Evolutionary conservation across 768 basidiomycete genomes (phyloP).

Genomic region (Austroboletus festivus): DNA sequence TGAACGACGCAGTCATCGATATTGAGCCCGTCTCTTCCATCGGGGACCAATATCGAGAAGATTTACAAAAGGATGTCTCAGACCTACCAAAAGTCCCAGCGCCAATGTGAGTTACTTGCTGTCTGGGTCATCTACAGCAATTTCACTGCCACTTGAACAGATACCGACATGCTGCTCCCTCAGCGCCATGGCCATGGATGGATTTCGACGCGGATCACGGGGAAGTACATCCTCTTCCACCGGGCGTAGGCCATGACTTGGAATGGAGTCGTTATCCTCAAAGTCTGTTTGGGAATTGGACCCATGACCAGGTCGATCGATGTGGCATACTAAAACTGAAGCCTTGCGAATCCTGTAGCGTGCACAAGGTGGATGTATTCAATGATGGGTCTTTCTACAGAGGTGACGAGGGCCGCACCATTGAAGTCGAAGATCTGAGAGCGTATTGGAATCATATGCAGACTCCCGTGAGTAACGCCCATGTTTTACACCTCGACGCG

Average conservation of each 20-base stretch:
- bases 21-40: neutral
- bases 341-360: conserved; percentile 6
- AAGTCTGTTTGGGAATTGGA: conserved; percentile 36
- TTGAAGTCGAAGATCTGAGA: conserved; percentile 15
- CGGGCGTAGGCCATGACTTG: conserved; percentile 4
- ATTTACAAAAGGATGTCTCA: conserved; percentile 8
- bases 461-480: conserved; percentile 30
- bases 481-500: neutral
- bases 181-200: conserved; percentile 44
- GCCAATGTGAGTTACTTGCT: conserved; percentile 23
- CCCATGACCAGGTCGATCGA: conserved; percentile 29
- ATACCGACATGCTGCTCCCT: conserved; percentile 39
- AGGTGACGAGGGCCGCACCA: neutral
- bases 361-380: conserved; percentile 27
- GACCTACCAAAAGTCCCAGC: conserved; percentile 22
- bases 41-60: conserved; percentile 8
- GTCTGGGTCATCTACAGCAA: neutral
- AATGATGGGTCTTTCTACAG: conserved; percentile 16
- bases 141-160: conserved; percentile 11
- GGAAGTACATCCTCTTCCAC: conserved; percentile 15
- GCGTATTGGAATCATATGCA: conserved; percentile 32
- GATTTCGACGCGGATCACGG: conserved; percentile 32
- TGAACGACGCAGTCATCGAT: conserved; percentile 10
- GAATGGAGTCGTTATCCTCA: conserved; percentile 32
- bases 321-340: conserved; percentile 25